Evolutionary conservation across 352 stramenopile genomes (phyloP).

Genomic region (Globisporangium paddicum): DNA sequence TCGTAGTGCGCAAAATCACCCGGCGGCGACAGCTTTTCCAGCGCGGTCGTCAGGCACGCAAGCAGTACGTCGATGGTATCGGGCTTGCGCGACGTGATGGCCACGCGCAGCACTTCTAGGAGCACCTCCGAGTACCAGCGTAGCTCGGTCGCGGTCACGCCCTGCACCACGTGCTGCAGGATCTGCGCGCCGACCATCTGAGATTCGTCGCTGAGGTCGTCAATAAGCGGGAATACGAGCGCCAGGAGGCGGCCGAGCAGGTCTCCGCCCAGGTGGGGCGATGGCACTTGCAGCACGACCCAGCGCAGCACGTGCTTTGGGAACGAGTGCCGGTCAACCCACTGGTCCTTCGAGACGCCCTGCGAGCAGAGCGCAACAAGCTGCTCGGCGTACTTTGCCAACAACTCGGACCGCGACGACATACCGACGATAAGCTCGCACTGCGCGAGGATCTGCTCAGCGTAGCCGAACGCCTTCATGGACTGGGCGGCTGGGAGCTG

Average conservation of each 20-base stretch:
- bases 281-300: conserved; percentile 48
- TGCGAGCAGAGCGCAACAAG: conserved; percentile 46
- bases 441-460: conserved; percentile 17
- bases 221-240: conserved; percentile 74
- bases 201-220: conserved; percentile 59
- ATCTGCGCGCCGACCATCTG: conserved; percentile 58
- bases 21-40: conserved; percentile 59
- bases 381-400: conserved; percentile 29
- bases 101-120: conserved; percentile 61
- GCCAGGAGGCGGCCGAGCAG: conserved; percentile 68
- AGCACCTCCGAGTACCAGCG: conserved; percentile 79
- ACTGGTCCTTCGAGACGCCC: conserved; percentile 60
- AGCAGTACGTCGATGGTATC: conserved; percentile 54
- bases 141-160: conserved; percentile 68
- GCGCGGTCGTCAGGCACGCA: conserved; percentile 41
- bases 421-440: conserved; percentile 16
- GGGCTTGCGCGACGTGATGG: conserved; percentile 54
- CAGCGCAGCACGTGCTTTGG: conserved; percentile 57
- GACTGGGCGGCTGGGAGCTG: conserved; percentile 21
- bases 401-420: conserved; percentile 9
- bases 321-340: conserved; percentile 36
- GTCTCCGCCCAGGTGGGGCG: conserved; percentile 59
- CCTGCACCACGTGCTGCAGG: conserved; percentile 53
- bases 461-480: conserved; percentile 19
- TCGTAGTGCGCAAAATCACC: conserved; percentile 64